Evolutionary conservation across 139 green algal species (phyloP), one percentile per base, ranked within the genome.

Genomic region (Trebouxia sp.): DNA sequence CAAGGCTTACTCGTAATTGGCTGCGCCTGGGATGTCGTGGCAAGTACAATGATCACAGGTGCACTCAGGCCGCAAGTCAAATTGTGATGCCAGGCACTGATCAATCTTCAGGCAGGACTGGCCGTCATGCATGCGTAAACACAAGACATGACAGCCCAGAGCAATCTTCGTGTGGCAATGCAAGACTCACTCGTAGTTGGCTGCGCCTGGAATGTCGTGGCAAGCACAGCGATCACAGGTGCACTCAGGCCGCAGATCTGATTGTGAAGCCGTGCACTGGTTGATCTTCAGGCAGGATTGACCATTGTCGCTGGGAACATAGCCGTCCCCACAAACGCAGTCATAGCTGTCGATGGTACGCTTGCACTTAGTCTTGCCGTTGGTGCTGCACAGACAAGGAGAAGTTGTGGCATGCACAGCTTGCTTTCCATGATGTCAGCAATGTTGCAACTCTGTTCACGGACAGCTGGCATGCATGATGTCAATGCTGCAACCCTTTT

Each of bases 341-440:
- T 87, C 83, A 75, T 91, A 96, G 39, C 91, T 92, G 0, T 72
- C 51, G 75, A 97, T 96, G 3, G 93, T 97, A 86, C 96, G 89
- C 32, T 92, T 66, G 80, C 92, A 96, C 41, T 83, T 50, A 14
- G 90, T 96, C 82, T 87, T 90, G 51, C 89, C 90, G 37, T 86
- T 65, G 0, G 75, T 87, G 72, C 81, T 80, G 88, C 81, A 51
- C 43, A 5, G 58, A 24, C 8, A 32, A 37, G 14, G 17, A 76
- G 7, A 17, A 76, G 20, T 3, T 22, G 12, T 5, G 30, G n/a
- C 37, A 50, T 37, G 66, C 35, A 51, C 15, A 51, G 37, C 38
- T 37, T 67, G 56, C 56, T 67, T 62, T 15, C 10, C 17, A 8
- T 62, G 10, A 62, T n/a, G n/a, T n/a, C n/a, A n/a, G n/a, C n/a